phyloP scores from a whole-genome alignment of 1,139 yeast species.

The Hansenula sp. region DNA sequence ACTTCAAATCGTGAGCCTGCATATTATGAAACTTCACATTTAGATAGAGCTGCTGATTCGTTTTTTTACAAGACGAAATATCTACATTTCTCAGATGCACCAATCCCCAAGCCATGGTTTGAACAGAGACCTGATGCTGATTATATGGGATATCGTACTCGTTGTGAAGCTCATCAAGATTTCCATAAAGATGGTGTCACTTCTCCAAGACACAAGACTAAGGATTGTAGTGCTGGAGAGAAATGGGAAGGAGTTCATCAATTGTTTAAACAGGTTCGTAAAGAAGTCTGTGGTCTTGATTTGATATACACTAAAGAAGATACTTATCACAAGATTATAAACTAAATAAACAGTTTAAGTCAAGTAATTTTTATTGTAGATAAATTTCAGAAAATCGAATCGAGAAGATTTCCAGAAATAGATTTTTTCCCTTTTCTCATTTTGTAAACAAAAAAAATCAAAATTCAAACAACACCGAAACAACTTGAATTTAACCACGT shows the following conservation, averaged over 20 bases:
- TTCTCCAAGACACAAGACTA: constrained; percentile 6
- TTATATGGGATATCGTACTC: constrained; percentile 12
- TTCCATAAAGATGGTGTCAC: constrained; percentile 4
- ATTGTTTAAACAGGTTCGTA: constrained; percentile 12
- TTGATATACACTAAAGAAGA: constrained; percentile 13
- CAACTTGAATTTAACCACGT: too few species aligned
- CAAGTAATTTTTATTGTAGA: too few species aligned
- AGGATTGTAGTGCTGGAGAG: constrained; percentile 18
- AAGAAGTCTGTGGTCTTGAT: constrained; percentile 19
- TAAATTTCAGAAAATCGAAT: too few species aligned
- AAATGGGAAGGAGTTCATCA: constrained; percentile 15
- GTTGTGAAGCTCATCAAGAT: constrained; percentile 14
- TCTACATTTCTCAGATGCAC: constrained; percentile 41
- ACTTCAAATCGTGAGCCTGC: constrained; percentile 9
- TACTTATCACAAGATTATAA: constrained; percentile 15
- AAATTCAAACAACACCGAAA: background rate
- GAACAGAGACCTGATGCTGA: constrained; percentile 13
- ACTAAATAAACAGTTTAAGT: constrained; percentile 3
- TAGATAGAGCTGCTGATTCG: constrained; percentile 13
- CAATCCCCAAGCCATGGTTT: constrained; percentile 46
- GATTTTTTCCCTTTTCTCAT: background rate
- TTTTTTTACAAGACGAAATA: constrained; percentile 24
- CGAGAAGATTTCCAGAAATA: too few species aligned
- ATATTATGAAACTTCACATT: constrained; percentile 24
- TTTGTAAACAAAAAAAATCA: background rate